Conservation (phyloP, 352 stramenopile genomes). For the Elongisporangium anandrum region DNA sequence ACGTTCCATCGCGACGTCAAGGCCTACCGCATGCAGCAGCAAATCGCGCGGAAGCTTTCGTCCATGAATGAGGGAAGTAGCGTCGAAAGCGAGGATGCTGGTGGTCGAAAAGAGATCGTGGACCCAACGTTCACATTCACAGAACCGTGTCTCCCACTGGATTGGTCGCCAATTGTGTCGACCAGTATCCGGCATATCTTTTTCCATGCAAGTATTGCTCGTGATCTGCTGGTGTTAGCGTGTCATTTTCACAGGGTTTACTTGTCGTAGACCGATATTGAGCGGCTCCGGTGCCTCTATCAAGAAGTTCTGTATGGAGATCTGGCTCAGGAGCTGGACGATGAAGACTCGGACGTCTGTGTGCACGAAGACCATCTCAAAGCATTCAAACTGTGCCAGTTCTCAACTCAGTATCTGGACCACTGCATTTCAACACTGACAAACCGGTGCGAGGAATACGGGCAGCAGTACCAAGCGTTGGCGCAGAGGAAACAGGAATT, state of each 20-base stretch:
- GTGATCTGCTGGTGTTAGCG: background rate
- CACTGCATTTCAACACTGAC: slow-evolving; percentile 47
- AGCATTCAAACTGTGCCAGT: slow-evolving; percentile 53
- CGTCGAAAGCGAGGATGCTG: slow-evolving; percentile 2
- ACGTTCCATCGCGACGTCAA: slow-evolving; percentile 25
- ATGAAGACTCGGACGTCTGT: slow-evolving; percentile 36
- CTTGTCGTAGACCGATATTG: slow-evolving; percentile 33
- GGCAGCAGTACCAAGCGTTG: slow-evolving; percentile 20
- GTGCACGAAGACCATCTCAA: slow-evolving; percentile 41
- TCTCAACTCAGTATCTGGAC: slow-evolving; percentile 67
- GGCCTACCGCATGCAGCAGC: slow-evolving; percentile 16
- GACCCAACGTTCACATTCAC: slow-evolving; percentile 61
- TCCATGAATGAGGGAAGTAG: background rate
- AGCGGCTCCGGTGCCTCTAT: slow-evolving; percentile 48
- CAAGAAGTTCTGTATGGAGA: slow-evolving; percentile 51
- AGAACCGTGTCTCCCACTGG: slow-evolving; percentile 34
- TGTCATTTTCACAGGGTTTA: background rate
- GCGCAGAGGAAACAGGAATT: slow-evolving; percentile 12
- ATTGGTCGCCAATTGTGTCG: slow-evolving; percentile 55
- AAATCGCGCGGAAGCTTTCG: slow-evolving; percentile 3
- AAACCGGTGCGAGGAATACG: slow-evolving; percentile 33
- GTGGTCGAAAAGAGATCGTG: slow-evolving; percentile 14
- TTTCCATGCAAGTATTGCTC: slow-evolving; percentile 29
- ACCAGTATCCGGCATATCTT: slow-evolving; percentile 62
- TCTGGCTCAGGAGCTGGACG: slow-evolving; percentile 37